Evolutionary conservation across 2,329 filamentous ascomycete species (phyloP).

Genomic region (Leptoxyphium fumago): DNA sequence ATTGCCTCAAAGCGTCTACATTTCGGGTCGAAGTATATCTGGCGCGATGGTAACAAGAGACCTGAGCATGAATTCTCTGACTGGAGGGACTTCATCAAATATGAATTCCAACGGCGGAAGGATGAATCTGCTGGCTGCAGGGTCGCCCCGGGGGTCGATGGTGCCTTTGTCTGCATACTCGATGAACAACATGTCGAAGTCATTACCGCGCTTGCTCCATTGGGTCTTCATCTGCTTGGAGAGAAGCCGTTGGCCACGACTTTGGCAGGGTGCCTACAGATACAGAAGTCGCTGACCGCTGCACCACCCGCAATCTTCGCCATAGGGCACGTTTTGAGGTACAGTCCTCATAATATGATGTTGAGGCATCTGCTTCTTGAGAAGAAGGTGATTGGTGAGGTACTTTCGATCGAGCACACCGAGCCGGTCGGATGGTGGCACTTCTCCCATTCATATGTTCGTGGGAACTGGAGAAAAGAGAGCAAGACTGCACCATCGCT

Average conservation of each 20-base stretch:
- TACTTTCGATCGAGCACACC: conserved; percentile 76
- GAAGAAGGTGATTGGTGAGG: conserved; percentile 64
- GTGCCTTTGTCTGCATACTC: conserved; percentile 58
- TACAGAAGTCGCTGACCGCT: conserved; percentile 28
- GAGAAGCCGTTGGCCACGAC: conserved; percentile 86
- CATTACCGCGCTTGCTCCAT: conserved; percentile 54
- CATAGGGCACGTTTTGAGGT: conserved; percentile 85
- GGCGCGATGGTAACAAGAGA: conserved; percentile 37
- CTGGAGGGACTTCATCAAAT: conserved; percentile 65
- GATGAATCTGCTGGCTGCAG: conserved; percentile 33
- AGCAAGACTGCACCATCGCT: conserved; percentile 64
- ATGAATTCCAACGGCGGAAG: conserved; percentile 49
- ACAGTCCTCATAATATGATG: conserved; percentile 82
- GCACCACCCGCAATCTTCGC: conserved; percentile 49
- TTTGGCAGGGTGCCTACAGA: conserved; percentile 61
- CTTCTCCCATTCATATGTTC: conserved; percentile 78
- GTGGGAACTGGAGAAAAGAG: conserved; percentile 84
- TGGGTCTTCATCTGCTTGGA: conserved; percentile 70
- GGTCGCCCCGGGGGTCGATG: conserved; percentile 31
- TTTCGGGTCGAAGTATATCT: conserved; percentile 61
- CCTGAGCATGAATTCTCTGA: conserved; percentile 55
- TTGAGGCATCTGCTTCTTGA: conserved; percentile 64
- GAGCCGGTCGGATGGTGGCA: conserved; percentile 97
- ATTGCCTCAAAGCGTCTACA: conserved; percentile 57
- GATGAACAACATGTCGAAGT: conserved; percentile 83